phyloP scores from a whole-genome alignment of 169 alveolate species.

The Theileria orientalis region DNA sequence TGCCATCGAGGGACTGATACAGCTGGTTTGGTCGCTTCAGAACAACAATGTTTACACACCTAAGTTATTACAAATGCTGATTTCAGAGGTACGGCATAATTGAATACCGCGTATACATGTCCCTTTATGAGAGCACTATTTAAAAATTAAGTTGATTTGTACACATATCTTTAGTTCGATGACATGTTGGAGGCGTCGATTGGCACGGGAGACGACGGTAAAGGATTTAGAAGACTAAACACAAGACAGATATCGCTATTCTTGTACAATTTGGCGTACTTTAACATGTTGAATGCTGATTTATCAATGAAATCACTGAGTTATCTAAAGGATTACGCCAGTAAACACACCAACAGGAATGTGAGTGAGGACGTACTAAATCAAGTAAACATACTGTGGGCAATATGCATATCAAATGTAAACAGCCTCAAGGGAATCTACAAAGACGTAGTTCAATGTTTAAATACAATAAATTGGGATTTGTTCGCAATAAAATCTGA shows the following conservation, averaged over 20 bases:
- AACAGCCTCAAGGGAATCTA: not conserved
- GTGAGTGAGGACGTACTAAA: not conserved
- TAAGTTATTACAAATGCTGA: slow-evolving; percentile 3
- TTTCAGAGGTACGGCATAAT: slow-evolving; percentile 3
- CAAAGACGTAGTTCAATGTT: not conserved
- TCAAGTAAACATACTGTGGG: not conserved
- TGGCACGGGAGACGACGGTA: not conserved
- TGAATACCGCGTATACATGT: not conserved
- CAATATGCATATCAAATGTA: not conserved
- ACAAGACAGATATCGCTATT: slow-evolving; percentile 43
- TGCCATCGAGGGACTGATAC: slow-evolving; percentile 50
- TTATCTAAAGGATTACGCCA: not conserved
- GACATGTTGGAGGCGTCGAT: not conserved
- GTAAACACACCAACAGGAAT: not conserved
- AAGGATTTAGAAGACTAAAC: not conserved
- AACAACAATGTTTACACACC: slow-evolving; percentile 46
- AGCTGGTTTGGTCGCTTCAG: slow-evolving; percentile 60
- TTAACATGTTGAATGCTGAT: not conserved
- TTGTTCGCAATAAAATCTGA: not conserved
- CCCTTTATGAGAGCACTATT: no score
- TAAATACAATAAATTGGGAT: not conserved
- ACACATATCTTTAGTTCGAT: no score
- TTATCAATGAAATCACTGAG: not conserved
- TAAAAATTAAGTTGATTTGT: no score
- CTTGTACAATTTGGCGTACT: slow-evolving; percentile 31